A percentile compares a stretch with the other conserved stretches of the same genome.
These are phyloP conservation scores for Patellifolia procumbens DNA, from an alignment of 179 eudicot species.

Conservation along the genomic window DNA sequence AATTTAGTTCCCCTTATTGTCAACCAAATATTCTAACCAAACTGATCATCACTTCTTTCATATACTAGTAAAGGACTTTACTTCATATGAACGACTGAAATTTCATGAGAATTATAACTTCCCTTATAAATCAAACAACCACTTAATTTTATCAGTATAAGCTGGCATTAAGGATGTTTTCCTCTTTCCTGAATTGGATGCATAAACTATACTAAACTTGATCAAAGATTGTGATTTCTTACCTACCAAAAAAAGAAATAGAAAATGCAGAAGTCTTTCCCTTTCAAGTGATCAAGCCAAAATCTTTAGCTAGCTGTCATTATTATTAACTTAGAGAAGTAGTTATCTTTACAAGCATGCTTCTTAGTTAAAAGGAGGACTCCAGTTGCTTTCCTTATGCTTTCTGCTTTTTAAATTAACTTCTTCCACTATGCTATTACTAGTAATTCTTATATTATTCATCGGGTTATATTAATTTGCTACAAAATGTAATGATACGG, in stretches of 20 bases:
- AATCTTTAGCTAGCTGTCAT: neutral
- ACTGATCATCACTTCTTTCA: too few relatives aligned
- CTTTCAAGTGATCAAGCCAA: slow-evolving; percentile 1
- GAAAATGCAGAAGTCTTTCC: neutral
- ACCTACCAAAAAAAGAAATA: neutral
- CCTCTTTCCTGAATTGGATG: neutral
- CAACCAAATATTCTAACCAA: too few relatives aligned
- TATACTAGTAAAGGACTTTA: too few relatives aligned
- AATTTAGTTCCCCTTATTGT: too few relatives aligned
- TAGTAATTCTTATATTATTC: too few relatives aligned
- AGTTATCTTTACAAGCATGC: slow-evolving; percentile 9
- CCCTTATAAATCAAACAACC: too few relatives aligned
- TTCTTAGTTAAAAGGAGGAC: slow-evolving; percentile 14
- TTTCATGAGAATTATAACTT: too few relatives aligned
- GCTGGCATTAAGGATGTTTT: neutral
- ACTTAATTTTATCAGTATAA: neutral
- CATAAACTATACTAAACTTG: neutral
- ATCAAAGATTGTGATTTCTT: slow-evolving; percentile 3
- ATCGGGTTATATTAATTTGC: too few relatives aligned
- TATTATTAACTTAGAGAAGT: neutral
- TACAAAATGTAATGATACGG: too few relatives aligned
- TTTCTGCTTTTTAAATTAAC: too few relatives aligned
- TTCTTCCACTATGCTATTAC: too few relatives aligned
- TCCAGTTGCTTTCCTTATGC: neutral
- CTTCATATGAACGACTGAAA: too few relatives aligned